Base-by-base conservation (phyloP, 805 yeast species). In the Metschnikowia proteae region DNA sequence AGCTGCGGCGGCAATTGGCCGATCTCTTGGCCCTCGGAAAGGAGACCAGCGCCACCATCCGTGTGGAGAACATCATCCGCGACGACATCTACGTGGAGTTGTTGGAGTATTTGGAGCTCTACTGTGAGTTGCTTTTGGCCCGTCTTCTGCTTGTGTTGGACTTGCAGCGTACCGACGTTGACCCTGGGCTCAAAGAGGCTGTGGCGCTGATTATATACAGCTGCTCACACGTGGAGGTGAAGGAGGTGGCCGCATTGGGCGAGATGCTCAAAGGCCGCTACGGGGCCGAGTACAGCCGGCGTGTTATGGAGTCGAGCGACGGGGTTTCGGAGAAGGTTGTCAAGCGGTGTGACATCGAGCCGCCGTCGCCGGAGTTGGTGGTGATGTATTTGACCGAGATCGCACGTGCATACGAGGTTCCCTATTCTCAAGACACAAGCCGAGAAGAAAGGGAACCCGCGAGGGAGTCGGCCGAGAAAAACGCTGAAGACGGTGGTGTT, bases 21-120 rank as follows among this genome's bases (percentile, higher is more conserved):
- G 90, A 86, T 42, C 68, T 88, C 8, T 69, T 89, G 45, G 71
- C 76, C 6, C 74, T 72, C 38, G 89, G 88, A 5, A 88, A 87
- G 60, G 91, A 88, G 53, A 83, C 84, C 44, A 86, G 90, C 57
- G 96, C 96, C 8, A 78, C 78, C 48, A 88, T 88, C 48, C 68
- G 96, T 43, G 92, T 88, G 3, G 97, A 89, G 62, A 86, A 86
- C 57, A 80, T 89, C 48, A 86, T 90, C 30, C 76, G 91, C 32
- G 92, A 88, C 56, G 97, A 89, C 60, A 80, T 87, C 30, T 80
- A 83, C 59, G 79, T 86, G 23, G 96, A 89, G 66, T 70, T 89
- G 25, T 68, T 89, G 46, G 96, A 90, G 63, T 79, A 80, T 40
- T 65, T 89, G 41, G 96, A 90, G 65, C 69, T 90, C 17, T 88